Percentiles rank a stretch among this genome's conserved stretches.
Evolutionary conservation across 2,329 filamentous ascomycete genomes (phyloP).

Genomic region (Trichoderma oligosporum): DNA sequence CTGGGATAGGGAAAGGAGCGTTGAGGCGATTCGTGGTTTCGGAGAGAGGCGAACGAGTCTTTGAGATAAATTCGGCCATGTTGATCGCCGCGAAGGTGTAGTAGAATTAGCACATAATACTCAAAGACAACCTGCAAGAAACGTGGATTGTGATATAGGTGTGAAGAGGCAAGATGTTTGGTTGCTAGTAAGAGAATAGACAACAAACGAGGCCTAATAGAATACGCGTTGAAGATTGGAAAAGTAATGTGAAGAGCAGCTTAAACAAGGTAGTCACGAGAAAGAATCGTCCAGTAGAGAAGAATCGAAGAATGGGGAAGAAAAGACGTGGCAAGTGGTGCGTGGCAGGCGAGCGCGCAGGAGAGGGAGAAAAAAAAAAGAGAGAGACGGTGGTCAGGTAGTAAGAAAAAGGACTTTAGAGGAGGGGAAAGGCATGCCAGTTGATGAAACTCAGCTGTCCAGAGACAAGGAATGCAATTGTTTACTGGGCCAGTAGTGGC

Average conservation of each 20-base stretch:
- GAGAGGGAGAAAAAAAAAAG: constrained; percentile 15
- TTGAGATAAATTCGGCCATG: constrained; percentile 33
- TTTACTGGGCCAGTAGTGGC: constrained; percentile 18
- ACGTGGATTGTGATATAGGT: neutral
- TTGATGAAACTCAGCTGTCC: constrained; percentile 5
- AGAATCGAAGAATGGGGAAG: constrained; percentile 7
- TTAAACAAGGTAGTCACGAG: neutral
- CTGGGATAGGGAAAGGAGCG: constrained; percentile 32
- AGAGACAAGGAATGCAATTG: constrained; percentile 24
- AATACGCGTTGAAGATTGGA: neutral
- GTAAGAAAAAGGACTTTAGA: neutral
- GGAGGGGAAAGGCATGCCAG: constrained; percentile 14
- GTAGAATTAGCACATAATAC: constrained; percentile 37
- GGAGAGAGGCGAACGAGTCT: constrained; percentile 40
- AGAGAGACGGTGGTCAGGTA: constrained; percentile 2
- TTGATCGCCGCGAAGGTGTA: constrained; percentile 23
- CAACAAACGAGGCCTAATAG: constrained; percentile 2
- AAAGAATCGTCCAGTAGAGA: constrained; percentile 2
- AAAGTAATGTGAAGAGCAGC: neutral
- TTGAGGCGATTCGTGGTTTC: constrained; percentile 49
- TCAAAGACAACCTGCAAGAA: constrained; percentile 19
- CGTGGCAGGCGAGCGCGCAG: constrained; percentile 13
- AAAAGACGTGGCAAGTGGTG: constrained; percentile 8
- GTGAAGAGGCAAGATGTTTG: constrained; percentile 9
- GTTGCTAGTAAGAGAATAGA: constrained; percentile 11